phyloP scores from a whole-genome alignment of 106 monocot genomes.

The Vanilla planifolia region DNA sequence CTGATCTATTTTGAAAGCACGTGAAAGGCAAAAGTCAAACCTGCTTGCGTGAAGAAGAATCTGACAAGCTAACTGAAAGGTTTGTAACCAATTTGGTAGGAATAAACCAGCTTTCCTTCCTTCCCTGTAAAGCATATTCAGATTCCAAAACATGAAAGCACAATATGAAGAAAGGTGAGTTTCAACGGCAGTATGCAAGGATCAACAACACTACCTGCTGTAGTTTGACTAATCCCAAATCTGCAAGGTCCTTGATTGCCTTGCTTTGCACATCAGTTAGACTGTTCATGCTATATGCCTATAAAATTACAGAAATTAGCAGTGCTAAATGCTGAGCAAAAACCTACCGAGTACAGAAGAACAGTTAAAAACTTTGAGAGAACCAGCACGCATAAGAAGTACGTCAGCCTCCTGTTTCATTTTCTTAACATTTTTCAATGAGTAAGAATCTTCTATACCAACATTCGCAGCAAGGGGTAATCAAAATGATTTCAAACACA shows the following conservation, averaged over 20 bases:
- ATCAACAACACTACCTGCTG: constrained; percentile 56
- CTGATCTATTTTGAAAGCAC: background rate
- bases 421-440: too few species aligned
- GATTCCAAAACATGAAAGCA: background rate
- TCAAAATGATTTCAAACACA: too few species aligned
- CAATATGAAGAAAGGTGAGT: background rate
- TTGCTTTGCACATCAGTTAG: constrained; percentile 76
- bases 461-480: too few species aligned
- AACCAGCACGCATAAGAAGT: too few species aligned
- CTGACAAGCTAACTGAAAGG: constrained; percentile 90
- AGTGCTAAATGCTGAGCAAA: background rate
- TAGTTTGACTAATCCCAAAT: constrained; percentile 83
- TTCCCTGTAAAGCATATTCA: constrained; percentile 50
- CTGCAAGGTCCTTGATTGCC: constrained; percentile 82
- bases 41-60: constrained; percentile 80
- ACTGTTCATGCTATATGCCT: constrained; percentile 90
- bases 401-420: too few species aligned
- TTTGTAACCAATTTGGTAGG: constrained; percentile 92
- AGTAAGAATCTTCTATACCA: too few species aligned
- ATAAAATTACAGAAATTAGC: constrained; percentile 1
- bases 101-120: constrained; percentile 96
- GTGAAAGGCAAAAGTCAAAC: constrained; percentile 24
- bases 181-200: background rate
- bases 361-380: background rate
- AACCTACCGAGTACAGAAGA: background rate